Base-by-base conservation (phyloP, 140 eudicot species). In the Ambrosia hybrid region DNA sequence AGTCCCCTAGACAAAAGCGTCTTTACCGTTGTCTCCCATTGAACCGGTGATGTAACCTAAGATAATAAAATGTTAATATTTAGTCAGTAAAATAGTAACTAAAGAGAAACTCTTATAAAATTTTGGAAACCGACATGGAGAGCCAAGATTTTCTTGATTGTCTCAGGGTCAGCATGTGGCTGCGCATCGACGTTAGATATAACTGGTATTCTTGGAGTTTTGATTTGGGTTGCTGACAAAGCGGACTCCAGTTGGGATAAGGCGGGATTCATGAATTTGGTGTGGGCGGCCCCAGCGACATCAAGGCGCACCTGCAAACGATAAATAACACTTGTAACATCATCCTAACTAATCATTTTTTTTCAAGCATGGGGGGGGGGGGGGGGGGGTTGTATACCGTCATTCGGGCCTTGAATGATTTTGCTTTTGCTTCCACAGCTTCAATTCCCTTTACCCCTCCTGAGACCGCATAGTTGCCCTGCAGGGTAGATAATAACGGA, bases 391-490 rank as follows among this genome's bases (percentile, higher is more conserved):
- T 5, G 48, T 0, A 3, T 85, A 92, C 98, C 86, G 98, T 81
- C 96, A 87, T 92, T 64, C 98, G 95, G 78, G 98, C 98, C 79
- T 92, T 92, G 51, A 92, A 92, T 46, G 95, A 89, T 76, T 92
- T 92, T 48, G 98, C 98, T 80, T 87, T 92, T 45, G 95, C 93
- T 85, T 92, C 98, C 43, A 92, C 95, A 4, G 88, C 91, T 82
- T 92, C 98, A 33, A 92, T 84, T 72, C 98, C 98, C 85, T 89
- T 89, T 68, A 92, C 79, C 0, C 96, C 98, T 78, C 98, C 98
- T 61, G 96, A 92, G 37, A 92, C 96, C 41, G 95, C 96, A 79
- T 92, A 92, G 75, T 92, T 92, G 68, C 98, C 98, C 98, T 92
- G 65, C 13, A 81, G 71, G 55, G 67, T 5, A 73, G 46, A 15